Evolutionary conservation across 148 eudicot species (phyloP), one percentile per base, ranked within the genome.

Genomic region (Chenopodium suecicum): DNA sequence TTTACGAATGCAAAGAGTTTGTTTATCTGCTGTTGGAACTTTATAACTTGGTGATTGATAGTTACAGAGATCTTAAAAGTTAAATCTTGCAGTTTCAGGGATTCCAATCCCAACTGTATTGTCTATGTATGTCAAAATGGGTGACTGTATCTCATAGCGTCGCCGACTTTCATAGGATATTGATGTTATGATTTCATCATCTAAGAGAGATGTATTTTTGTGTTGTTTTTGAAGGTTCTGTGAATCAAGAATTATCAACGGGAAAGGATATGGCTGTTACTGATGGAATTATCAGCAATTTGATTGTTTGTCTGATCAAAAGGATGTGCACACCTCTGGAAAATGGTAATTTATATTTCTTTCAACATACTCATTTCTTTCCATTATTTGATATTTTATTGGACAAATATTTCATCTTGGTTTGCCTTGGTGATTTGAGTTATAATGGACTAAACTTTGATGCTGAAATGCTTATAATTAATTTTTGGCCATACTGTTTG

Each of bases 281-380:
- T 79, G 92, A 94, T 89, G 94, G 89, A 22, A 89, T 83, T 81
- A 77, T 94, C 78, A 90, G 83, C 88, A 87, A 90, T 88, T 84
- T 95, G 84, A 89, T 94, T 75, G 70, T 89, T 77, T 91, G 86
- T 75, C 82, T 96, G 65, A 69, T 91, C 74, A 83, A 81, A 86
- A 92, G 92, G 88, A 91, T 92, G 97, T 89, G 93, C 84, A 85
- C 88, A 56, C 83, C 90, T 29, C 81, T 83, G 62, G 90, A 76
- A 83, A 88, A 95, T 78, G 97, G 99, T 95, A 86, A 80, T 79
- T 50, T 17, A 78, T 71, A 11, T 83, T 82, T 62, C 69, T 74
- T 62, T 29, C 62, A 16, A 68, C 29, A 48, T 62, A 70, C 62
- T 46, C 27, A 56, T 64, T 74, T 48, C 4, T 14, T 58, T 44